Percentiles rank a stretch among this genome's conserved stretches.
These are phyloP conservation scores for Alnus glutinosa DNA, from an alignment of 306 rosid species.

Conservation along the genomic window DNA sequence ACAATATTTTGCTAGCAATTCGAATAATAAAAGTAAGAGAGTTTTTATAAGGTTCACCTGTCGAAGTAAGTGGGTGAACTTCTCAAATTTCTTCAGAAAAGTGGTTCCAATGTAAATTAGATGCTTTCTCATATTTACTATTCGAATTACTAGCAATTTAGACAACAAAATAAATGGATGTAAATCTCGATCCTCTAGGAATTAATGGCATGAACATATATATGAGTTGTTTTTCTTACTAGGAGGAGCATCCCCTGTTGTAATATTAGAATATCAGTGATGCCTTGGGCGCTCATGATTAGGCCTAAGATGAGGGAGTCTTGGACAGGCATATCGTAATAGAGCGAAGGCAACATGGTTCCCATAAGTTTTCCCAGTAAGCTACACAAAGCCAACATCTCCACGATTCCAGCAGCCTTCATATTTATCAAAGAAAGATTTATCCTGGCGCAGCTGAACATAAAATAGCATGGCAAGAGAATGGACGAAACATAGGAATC, in stretches of 20 bases:
- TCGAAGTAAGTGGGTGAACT: too few species aligned
- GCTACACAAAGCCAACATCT: conserved; percentile 31
- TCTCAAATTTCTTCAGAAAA: too few species aligned
- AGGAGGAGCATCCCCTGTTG: conserved; percentile 21
- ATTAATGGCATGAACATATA: background rate
- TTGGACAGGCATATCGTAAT: conserved; percentile 34
- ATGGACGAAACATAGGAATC: conserved; percentile 31
- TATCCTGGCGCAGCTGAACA: conserved; percentile 34
- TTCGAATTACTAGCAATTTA: too few species aligned
- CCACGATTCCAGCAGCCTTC: conserved; percentile 19
- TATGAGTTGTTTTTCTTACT: conserved; percentile 33
- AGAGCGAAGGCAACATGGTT: conserved; percentile 55
- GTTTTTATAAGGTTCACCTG: too few species aligned
- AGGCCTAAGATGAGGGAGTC: conserved; percentile 56
- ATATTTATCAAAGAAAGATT: background rate
- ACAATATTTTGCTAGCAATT: too few species aligned
- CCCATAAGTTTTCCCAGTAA: conserved; percentile 49
- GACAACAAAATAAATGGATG: too few species aligned
- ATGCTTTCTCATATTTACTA: too few species aligned
- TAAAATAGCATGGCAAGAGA: conserved; percentile 49
- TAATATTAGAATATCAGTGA: conserved; percentile 41
- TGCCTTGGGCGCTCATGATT: conserved; percentile 54
- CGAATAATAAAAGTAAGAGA: too few species aligned
- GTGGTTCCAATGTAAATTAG: too few species aligned
- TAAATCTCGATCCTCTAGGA: too few species aligned